Conservation (phyloP, 1,284 basidiomycete genomes). For the Peniophora sp. region DNA sequence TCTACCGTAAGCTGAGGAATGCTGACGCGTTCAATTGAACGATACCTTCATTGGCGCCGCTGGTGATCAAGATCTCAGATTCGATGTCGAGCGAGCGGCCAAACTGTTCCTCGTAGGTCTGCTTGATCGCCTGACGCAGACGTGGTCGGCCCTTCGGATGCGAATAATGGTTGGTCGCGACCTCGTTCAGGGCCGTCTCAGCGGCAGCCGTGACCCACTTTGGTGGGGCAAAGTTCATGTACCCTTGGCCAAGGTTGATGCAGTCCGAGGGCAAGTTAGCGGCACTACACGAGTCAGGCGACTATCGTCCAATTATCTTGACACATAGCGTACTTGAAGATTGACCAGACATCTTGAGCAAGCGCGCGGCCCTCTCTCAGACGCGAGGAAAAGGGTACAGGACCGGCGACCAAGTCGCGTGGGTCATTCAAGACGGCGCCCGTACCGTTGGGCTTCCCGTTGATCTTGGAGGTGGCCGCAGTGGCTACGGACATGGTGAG, state of each 20-base stretch:
- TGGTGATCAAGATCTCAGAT: slow-evolving; percentile 87
- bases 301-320: no score
- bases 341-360: slow-evolving; percentile 85
- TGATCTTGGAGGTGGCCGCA: no score
- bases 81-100: slow-evolving; percentile 75
- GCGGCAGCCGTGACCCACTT: slow-evolving; percentile 78
- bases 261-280: slow-evolving; percentile 81
- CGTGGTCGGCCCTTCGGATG: slow-evolving; percentile 84
- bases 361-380: slow-evolving; percentile 68
- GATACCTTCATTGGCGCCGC: slow-evolving; percentile 93
- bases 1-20: slow-evolving; percentile 1
- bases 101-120: slow-evolving; percentile 69
- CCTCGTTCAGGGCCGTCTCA: slow-evolving; percentile 57
- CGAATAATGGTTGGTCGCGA: slow-evolving; percentile 82
- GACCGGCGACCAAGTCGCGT: slow-evolving; percentile 19
- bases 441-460: no score
- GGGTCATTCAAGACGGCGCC: no score
- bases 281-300: slow-evolving; percentile 41
- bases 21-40: slow-evolving; percentile 8
- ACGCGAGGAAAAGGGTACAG: slow-evolving; percentile 60
- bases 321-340: slow-evolving; percentile 63
- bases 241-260: slow-evolving; percentile 90
- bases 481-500: no score
- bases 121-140: slow-evolving; percentile 78
- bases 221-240: slow-evolving; percentile 90